Evolutionary conservation across 148 eudicot genomes (phyloP), one percentile per base, ranked within the genome.

Genomic region (Persicaria maculosa): DNA sequence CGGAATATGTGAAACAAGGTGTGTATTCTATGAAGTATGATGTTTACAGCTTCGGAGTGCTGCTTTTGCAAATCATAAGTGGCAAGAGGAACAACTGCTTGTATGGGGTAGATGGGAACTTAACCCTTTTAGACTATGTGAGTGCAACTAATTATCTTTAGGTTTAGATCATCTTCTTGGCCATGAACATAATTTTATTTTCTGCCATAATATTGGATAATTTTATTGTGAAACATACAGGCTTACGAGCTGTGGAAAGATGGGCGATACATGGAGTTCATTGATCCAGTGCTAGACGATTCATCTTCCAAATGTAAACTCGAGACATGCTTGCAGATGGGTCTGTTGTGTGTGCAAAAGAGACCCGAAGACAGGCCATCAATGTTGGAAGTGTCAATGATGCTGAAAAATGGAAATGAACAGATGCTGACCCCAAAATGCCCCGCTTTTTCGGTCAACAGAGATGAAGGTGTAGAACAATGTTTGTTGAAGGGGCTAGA

Each of bases 311-410:
- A 12, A 1, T 10, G 6, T 4, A 81, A 86, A 44, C 57, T 80
- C 40, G 4, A 72, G 50, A 76, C 84, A 67, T 86, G 80, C 59
- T 48, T 86, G 9, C 78, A 81, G 22, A 55, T 80, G 5, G 87
- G 81, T 14, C 80, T 80, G 43, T 74, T 80, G 10, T 80, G 80
- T 77, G 77, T 80, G 48, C 80, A 86, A 65, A 78, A 81, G 47
- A 78, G 76, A 65, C 78, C 79, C 76, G 78, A 68, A 72, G 81
- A 83, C 10, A 77, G 86, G 70, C 86, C 86, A 47, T 74, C 85
- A 62, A 86, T 86, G 83, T 76, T 84, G 58, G 82, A 83, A 65
- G 80, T 86, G 25, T 76, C 69, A 9, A 67, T 86, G 1, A 81
- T 86, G 83, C 74, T 86, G 22, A 79, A 77, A 45, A 83, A 81